Percentiles rank a stretch among this genome's conserved stretches.
Evolutionary conservation across 139 green algal genomes (phyloP).

Genomic region (Asterochloris sp.): DNA sequence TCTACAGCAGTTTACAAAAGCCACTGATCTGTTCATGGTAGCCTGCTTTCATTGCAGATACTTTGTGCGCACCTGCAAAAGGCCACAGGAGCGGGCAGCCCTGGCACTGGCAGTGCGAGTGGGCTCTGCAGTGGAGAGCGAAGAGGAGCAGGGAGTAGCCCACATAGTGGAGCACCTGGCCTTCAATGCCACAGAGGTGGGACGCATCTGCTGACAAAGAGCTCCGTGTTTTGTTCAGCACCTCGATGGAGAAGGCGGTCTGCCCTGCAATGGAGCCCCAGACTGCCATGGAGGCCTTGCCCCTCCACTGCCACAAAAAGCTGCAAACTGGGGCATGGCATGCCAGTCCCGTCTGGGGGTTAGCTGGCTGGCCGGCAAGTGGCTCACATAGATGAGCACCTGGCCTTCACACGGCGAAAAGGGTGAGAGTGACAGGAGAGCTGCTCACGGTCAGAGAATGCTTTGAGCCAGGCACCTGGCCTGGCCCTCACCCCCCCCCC

Average conservation of each 20-base stretch:
- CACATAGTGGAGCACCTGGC: conserved; percentile 91
- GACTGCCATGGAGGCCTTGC: neutral
- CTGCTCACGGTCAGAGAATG: no score
- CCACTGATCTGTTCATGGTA: no score
- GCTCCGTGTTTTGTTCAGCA: neutral
- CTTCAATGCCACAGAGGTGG: conserved; percentile 71
- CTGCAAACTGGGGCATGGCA: neutral
- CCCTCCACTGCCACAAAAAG: neutral
- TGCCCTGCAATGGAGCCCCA: neutral
- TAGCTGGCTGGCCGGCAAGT: no score
- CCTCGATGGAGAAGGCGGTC: neutral
- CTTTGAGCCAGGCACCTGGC: no score
- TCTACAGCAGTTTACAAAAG: no score
- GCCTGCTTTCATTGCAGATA: conserved; percentile 41
- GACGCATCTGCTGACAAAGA: neutral
- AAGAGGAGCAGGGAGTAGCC: conserved; percentile 69
- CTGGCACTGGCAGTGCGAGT: conserved; percentile 64
- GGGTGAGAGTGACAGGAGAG: no score
- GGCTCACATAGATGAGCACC: no score
- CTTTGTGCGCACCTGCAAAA: conserved; percentile 63
- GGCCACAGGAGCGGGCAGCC: conserved; percentile 65
- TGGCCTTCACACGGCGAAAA: no score
- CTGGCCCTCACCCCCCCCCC: no score
- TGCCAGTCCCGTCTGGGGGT: neutral
- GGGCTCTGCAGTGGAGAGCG: conserved; percentile 62